Conservation (phyloP, 1,284 basidiomycete genomes). For the Cryptococcus wingfieldii region DNA sequence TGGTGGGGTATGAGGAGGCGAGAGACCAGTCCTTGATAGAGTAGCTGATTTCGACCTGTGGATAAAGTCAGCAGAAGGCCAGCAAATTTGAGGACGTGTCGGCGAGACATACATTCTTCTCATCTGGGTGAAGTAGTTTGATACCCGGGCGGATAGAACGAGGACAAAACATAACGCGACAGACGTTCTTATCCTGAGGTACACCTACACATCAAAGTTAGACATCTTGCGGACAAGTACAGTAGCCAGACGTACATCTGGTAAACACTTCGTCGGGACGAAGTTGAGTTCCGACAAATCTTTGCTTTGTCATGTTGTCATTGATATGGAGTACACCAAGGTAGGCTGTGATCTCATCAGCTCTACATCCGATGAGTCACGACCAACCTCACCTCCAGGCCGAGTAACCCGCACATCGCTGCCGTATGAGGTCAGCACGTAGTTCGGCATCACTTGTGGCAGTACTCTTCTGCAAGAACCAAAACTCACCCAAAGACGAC, state of each 20-base stretch:
- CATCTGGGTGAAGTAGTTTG: constrained; percentile 37
- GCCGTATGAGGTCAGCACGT: no score
- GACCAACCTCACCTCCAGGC: no score
- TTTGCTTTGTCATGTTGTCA: background rate
- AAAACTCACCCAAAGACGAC: constrained; percentile 28
- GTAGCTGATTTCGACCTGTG: constrained; percentile 39
- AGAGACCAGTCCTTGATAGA: constrained; percentile 41
- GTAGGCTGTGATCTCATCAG: no score
- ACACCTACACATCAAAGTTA: constrained; percentile 16
- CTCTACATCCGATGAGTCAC: no score
- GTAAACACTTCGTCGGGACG: constrained; percentile 38
- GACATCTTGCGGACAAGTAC: background rate
- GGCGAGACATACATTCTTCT: constrained; percentile 27
- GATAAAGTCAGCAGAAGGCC: background rate
- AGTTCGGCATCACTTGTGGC: no score
- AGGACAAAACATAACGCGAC: constrained; percentile 40
- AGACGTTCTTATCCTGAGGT: constrained; percentile 36
- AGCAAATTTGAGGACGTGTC: no score
- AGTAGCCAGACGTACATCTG: constrained; percentile 25
- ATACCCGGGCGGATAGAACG: constrained; percentile 34
- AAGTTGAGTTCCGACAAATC: constrained; percentile 35
- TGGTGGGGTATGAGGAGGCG: constrained; percentile 38
- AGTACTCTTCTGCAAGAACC: no score
- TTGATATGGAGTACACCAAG: background rate
- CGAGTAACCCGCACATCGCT: no score